phyloP scores from a whole-genome alignment of 352 stramenopile species.

The Phytophthora capsici region DNA sequence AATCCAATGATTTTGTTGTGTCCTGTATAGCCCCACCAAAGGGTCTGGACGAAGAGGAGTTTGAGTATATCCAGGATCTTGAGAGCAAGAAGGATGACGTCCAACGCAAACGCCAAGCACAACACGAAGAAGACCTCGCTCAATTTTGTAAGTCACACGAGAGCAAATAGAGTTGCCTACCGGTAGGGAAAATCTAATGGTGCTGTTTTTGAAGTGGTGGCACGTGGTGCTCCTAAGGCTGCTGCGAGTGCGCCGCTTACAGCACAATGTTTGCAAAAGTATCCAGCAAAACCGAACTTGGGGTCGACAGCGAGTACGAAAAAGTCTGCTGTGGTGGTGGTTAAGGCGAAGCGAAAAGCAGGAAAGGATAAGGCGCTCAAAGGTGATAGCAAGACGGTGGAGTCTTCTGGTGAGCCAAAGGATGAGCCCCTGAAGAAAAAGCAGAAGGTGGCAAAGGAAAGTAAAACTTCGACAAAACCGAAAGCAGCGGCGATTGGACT shows the following conservation, averaged over 20 bases:
- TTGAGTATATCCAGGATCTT: conserved; percentile 81
- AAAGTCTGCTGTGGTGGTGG: conserved; percentile 44
- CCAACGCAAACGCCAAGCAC: conserved; percentile 56
- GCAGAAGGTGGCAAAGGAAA: conserved; percentile 22
- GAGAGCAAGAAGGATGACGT: conserved; percentile 62
- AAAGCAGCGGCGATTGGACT: conserved; percentile 33
- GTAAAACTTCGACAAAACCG: background rate
- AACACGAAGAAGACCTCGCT: conserved; percentile 78
- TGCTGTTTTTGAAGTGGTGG: conserved; percentile 45
- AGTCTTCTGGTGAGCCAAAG: conserved; percentile 16
- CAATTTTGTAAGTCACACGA: conserved; percentile 58
- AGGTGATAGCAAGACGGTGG: conserved; percentile 18
- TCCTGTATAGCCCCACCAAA: conserved; percentile 73
- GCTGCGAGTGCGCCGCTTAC: conserved; percentile 16
- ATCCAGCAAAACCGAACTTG: conserved; percentile 35
- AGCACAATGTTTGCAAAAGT: conserved; percentile 40
- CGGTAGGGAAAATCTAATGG: background rate
- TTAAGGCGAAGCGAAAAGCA: conserved; percentile 66
- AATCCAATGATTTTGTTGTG: conserved; percentile 3
- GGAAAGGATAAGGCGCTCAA: conserved; percentile 31
- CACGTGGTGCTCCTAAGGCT: conserved; percentile 52
- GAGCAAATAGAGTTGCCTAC: background rate
- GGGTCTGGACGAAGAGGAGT: conserved; percentile 86
- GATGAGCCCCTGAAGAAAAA: conserved; percentile 27
- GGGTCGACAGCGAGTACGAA: conserved; percentile 33